Evolutionary conservation across 768 basidiomycete genomes (phyloP).

Genomic region (Phlebiopsis gigantea): DNA sequence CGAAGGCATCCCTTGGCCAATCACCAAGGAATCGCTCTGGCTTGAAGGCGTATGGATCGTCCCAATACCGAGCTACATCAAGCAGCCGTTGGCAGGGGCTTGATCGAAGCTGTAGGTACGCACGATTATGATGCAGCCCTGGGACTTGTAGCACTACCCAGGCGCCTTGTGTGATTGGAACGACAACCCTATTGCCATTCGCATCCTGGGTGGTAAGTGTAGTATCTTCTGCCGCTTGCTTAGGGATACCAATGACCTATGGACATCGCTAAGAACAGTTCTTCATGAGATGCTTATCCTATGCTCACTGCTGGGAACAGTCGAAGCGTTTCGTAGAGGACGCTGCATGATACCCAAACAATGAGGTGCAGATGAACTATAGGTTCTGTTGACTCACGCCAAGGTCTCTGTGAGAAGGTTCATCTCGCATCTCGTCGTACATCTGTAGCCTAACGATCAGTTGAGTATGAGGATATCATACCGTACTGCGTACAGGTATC

Average conservation of each 20-base stretch:
- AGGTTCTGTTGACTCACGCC: conserved; percentile 18
- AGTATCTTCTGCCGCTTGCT: conserved; percentile 20
- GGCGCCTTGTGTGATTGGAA: conserved; percentile 22
- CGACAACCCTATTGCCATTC: conserved; percentile 16
- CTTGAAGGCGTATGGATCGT: conserved; percentile 31
- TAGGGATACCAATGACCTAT: conserved; percentile 13
- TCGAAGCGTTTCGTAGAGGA: conserved; percentile 28
- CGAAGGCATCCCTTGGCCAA: conserved; percentile 49
- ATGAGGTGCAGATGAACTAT: not conserved
- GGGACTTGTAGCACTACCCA: conserved; percentile 15
- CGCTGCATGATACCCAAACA: conserved; percentile 12
- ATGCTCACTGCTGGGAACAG: conserved; percentile 19
- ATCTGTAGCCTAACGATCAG: conserved; percentile 19
- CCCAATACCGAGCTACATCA: conserved; percentile 32
- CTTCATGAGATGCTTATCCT: too few relatives aligned
- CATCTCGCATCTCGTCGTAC: conserved; percentile 28
- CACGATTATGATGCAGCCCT: conserved; percentile 28
- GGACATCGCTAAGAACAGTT: not conserved
- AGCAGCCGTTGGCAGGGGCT: not conserved
- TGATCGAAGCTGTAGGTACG: conserved; percentile 2
- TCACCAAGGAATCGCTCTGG: conserved; percentile 45
- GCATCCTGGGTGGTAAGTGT: conserved; percentile 14
- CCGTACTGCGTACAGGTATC: conserved; percentile 26
- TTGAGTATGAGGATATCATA: conserved; percentile 10
- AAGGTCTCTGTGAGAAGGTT: conserved; percentile 13